Percentiles rank a stretch among this genome's conserved stretches.
These are phyloP conservation scores for Dendrobium catenatum DNA, from an alignment of 106 monocot species.

Conservation along the genomic window DNA sequence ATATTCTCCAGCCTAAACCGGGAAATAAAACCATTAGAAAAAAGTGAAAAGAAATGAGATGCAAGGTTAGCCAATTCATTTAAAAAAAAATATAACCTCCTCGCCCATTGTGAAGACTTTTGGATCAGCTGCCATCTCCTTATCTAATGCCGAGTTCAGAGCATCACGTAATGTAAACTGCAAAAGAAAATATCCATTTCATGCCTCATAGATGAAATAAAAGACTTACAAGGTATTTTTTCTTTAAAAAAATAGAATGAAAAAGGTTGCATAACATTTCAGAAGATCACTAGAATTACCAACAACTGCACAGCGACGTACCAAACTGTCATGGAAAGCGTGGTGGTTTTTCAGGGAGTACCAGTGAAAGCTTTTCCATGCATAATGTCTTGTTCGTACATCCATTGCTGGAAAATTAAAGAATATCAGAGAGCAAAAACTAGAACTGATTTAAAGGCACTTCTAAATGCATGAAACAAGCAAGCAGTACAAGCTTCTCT, in stretches of 20 bases:
- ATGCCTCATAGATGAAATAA: neutral
- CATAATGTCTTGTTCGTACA: constrained; percentile 83
- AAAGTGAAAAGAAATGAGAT: neutral
- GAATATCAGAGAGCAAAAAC: neutral
- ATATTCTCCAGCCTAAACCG: constrained; percentile 86
- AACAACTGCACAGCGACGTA: constrained; percentile 77
- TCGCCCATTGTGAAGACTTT: constrained; percentile 94
- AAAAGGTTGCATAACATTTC: constrained; percentile 13
- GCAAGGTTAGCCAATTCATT: neutral
- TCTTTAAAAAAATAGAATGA: neutral
- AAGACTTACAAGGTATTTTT: neutral
- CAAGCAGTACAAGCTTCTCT: too few relatives aligned
- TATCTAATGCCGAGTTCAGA: constrained; percentile 90
- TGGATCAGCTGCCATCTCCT: constrained; percentile 97
- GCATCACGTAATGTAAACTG: constrained; percentile 96
- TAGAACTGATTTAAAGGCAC: neutral
- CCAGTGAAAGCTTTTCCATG: constrained; percentile 82
- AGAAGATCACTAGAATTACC: constrained; percentile 97
- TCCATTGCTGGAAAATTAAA: constrained; percentile 38
- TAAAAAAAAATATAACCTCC: constrained; percentile 45
- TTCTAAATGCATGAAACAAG: too few relatives aligned
- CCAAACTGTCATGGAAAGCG: constrained; percentile 71
- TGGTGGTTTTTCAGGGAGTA: constrained; percentile 84
- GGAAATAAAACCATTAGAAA: neutral
- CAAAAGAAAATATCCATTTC: neutral